Percentiles rank a stretch among this genome's conserved stretches.
phyloP scores from a whole-genome alignment of 768 basidiomycete species.

The Auriscalpium microsporum region DNA sequence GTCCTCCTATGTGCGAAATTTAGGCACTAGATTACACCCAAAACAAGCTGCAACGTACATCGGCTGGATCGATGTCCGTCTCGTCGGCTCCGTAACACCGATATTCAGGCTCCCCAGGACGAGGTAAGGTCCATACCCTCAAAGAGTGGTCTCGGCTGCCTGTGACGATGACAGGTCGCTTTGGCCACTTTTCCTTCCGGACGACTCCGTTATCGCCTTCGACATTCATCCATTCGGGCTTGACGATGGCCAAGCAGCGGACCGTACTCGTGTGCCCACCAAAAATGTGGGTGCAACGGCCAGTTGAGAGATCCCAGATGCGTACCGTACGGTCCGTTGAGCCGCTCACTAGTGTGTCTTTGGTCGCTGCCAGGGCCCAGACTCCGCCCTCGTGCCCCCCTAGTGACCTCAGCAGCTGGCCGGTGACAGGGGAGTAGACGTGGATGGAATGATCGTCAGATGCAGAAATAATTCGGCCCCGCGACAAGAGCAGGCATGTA shows the following conservation, averaged over 20 bases:
- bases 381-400: conserved; percentile 94
- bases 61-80: conserved; percentile 48
- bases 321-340: conserved; percentile 91
- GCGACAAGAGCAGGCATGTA: conserved; percentile 92
- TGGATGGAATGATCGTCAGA: conserved; percentile 97
- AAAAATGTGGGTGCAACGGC: conserved; percentile 85
- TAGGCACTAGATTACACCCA: neutral
- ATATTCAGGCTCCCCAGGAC: conserved; percentile 69
- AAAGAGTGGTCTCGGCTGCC: conserved; percentile 63
- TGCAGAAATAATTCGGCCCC: conserved; percentile 90
- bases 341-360: conserved; percentile 83
- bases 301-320: conserved; percentile 79
- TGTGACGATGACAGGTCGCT: conserved; percentile 63
- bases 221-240: conserved; percentile 79
- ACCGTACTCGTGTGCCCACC: conserved; percentile 96
- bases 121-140: conserved; percentile 59
- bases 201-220: conserved; percentile 55
- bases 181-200: conserved; percentile 64
- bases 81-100: conserved; percentile 57
- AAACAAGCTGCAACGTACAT: conserved; percentile 22
- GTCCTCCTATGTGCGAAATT: conserved; percentile 42
- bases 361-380: conserved; percentile 90
- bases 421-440: conserved; percentile 83
- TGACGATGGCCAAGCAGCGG: conserved; percentile 90
- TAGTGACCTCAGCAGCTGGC: conserved; percentile 62